phyloP scores from a whole-genome alignment of 1,284 basidiomycete species.

The Marasmius tenuissimus region DNA sequence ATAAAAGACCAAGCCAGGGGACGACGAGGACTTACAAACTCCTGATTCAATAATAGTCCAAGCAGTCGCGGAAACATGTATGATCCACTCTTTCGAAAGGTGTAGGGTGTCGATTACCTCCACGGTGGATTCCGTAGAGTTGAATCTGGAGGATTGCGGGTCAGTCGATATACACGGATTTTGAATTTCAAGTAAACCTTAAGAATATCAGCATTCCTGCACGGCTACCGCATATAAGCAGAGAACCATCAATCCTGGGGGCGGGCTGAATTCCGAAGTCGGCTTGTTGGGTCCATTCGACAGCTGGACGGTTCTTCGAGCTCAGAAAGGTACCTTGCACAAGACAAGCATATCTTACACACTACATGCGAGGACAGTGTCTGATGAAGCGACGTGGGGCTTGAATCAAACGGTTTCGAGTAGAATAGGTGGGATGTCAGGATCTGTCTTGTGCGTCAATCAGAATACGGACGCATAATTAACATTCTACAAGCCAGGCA shows the following conservation, averaged over 20 bases:
- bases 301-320: constrained; percentile 49
- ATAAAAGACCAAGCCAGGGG: constrained; percentile 15
- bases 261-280: constrained; percentile 55
- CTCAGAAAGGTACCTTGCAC: not conserved
- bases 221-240: constrained; percentile 67
- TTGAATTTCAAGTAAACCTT: constrained; percentile 36
- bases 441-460: constrained; percentile 30
- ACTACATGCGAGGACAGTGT: constrained; percentile 42
- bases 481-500: constrained; percentile 8
- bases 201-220: constrained; percentile 61
- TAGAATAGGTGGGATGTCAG: constrained; percentile 46
- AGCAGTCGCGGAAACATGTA: constrained; percentile 51
- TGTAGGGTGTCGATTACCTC: constrained; percentile 30
- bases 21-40: constrained; percentile 33
- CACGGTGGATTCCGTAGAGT: constrained; percentile 23
- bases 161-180: too few relatives aligned
- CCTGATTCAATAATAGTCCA: constrained; percentile 41
- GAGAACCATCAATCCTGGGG: constrained; percentile 66
- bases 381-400: constrained; percentile 11
- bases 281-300: constrained; percentile 64
- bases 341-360: constrained; percentile 24
- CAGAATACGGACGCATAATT: not conserved
- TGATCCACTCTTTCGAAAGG: constrained; percentile 54
- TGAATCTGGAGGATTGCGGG: constrained; percentile 20
- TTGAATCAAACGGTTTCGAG: constrained; percentile 17